Base-by-base conservation (phyloP, 345 rosid genomes). In the Murraya paniculata region DNA sequence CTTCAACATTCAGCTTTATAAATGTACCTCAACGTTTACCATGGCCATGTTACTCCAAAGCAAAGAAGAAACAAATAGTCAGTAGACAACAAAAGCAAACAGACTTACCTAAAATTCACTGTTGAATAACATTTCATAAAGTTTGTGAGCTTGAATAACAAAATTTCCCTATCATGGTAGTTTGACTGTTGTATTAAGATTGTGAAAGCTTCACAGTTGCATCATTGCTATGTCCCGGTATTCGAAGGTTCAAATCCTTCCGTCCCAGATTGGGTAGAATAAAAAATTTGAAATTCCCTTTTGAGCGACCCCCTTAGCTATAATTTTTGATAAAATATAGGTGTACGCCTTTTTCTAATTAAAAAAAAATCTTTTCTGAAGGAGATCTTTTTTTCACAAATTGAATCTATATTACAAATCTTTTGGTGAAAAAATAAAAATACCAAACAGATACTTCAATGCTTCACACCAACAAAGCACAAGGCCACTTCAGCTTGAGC, bases 401-500 rank as follows among this genome's bases (percentile, higher is more conserved):
- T 13, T 45, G 18, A 5, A 16, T 53, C 21, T 22, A 57, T 64
- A 24, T 35, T 38, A 55, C 73, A 77, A 28, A 11, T 27, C 6
- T 21, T 18, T 41, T 68, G 14, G 3, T 7, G 6, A 45, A 24
- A 18, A 35, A 28, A 28, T 48, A 22, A 30, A 28, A 30, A 27
- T 9, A 4, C 33, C 6, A 16, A 55, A n/a, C 19, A 18, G 72
- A 62, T 27, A 22, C 73, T 35, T 84, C 84, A 93, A 57, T 86
- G 87, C 87, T 95, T 92, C 74, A 91, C 85, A 4, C 93, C 91
- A 7, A 90, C 91, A 87, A 95, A 95, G 87, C 99, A 95, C 69
- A 95, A 79, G 70, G 97, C 97, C 78, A 95, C 96, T 89, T 95
- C 97, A n/a, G 99, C 98, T 84, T 90, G 91, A 39, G 96, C 96